These are phyloP conservation scores for Sporothrix luriei DNA, from an alignment of 2,329 filamentous ascomycete genomes.

Conservation along the genomic window DNA sequence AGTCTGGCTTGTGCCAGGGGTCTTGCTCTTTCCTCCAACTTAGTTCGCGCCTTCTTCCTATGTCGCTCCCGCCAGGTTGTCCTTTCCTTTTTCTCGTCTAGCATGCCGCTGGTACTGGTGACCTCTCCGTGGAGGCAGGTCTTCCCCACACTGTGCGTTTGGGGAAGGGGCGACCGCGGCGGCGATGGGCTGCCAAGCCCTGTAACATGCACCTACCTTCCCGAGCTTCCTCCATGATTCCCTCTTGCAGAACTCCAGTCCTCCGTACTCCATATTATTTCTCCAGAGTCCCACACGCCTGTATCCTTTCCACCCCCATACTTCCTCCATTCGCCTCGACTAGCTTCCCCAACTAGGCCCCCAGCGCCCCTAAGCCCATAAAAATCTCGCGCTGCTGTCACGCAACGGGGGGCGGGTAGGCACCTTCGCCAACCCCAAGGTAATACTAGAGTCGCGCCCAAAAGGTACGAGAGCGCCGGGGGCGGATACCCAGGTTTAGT, in stretches of 20 bases:
- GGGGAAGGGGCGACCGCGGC: slow-evolving; percentile 2
- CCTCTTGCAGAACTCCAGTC: background rate
- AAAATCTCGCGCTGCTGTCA: slow-evolving; percentile 26
- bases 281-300: slow-evolving; percentile 34
- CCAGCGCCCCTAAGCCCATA: slow-evolving; percentile 32
- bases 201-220: background rate
- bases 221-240: background rate
- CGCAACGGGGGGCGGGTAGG: background rate
- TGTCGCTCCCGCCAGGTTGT: background rate
- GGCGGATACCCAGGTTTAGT: background rate
- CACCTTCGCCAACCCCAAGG: background rate
- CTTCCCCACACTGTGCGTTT: slow-evolving; percentile 32
- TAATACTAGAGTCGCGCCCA: background rate
- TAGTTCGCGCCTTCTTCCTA: background rate
- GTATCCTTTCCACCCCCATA: slow-evolving; percentile 27
- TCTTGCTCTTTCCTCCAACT: background rate
- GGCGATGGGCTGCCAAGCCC: background rate
- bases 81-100: slow-evolving; percentile 15
- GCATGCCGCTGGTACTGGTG: slow-evolving; percentile 24
- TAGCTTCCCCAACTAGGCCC: slow-evolving; percentile 20
- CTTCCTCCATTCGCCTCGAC: background rate
- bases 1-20: slow-evolving; percentile 24
- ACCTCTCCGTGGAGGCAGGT: slow-evolving; percentile 10
- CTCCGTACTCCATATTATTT: background rate
- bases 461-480: slow-evolving; percentile 13